These are phyloP conservation scores for Lentinus brumalis DNA, from an alignment of 768 basidiomycete species.

Conservation along the genomic window DNA sequence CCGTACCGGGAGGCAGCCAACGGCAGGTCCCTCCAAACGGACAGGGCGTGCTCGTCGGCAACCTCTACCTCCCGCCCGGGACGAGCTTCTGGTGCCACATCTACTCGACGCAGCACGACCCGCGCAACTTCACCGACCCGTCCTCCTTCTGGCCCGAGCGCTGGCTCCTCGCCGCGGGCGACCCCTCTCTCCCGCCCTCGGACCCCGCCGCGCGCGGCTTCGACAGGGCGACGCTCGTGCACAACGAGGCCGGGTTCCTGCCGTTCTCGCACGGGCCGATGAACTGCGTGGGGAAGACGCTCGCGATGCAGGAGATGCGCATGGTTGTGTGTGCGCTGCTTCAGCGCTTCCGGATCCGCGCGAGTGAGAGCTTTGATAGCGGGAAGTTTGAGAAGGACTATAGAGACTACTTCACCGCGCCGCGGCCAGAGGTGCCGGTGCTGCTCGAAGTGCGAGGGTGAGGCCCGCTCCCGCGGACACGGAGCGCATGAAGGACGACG, in stretches of 20 bases:
- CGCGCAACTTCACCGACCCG: constrained; percentile 45
- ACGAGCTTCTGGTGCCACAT: constrained; percentile 34
- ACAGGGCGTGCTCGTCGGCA: constrained; percentile 36
- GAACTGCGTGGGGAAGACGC: constrained; percentile 51
- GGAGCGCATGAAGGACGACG: no score
- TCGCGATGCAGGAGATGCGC: constrained; percentile 42
- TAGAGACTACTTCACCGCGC: constrained; percentile 32
- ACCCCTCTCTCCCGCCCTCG: background rate
- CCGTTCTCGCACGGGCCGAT: constrained; percentile 50
- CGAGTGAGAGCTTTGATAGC: constrained; percentile 32
- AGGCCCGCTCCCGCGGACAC: no score
- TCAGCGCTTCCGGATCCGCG: constrained; percentile 36
- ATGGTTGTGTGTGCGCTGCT: constrained; percentile 33
- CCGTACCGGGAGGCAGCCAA: background rate
- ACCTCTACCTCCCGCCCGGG: constrained; percentile 22
- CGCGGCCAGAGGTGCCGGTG: constrained; percentile 27
- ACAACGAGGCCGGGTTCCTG: constrained; percentile 37
- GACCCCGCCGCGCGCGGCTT: no score
- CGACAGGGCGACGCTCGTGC: constrained; percentile 1
- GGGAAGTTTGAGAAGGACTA: constrained; percentile 29
- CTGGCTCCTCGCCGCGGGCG: constrained; percentile 33
- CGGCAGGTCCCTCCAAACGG: constrained; percentile 17
- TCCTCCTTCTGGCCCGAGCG: constrained; percentile 47
- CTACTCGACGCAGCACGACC: constrained; percentile 45
- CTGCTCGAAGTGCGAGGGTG: background rate